Percentiles rank a stretch among this genome's conserved stretches.
Conservation (phyloP, 768 basidiomycete species). For the Dendrothele bispora region DNA sequence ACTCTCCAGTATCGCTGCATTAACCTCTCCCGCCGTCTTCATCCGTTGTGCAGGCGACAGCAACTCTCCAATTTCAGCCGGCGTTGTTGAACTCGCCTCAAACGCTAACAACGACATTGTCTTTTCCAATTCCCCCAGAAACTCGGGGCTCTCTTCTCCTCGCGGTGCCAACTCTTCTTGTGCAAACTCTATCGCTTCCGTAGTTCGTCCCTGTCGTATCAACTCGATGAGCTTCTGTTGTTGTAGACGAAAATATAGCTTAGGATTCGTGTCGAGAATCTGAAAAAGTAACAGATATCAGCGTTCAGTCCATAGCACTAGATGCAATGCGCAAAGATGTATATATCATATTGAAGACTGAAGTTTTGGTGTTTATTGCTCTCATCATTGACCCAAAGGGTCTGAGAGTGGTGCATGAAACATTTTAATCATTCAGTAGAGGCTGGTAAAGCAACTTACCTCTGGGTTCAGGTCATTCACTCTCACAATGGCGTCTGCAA, state of each 20-base stretch:
- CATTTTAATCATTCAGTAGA: constrained; percentile 79
- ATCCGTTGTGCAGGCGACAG: constrained; percentile 84
- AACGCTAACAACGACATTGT: constrained; percentile 94
- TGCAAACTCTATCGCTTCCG: constrained; percentile 86
- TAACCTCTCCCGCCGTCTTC: constrained; percentile 95
- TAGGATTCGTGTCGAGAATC: constrained; percentile 96
- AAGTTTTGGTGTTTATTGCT: constrained; percentile 74
- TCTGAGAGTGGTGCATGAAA: constrained; percentile 99
- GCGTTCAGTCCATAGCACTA: too few relatives aligned
- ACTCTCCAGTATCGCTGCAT: constrained; percentile 91
- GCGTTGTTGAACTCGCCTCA: constrained; percentile 59
- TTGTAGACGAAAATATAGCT: constrained; percentile 92
- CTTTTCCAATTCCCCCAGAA: constrained; percentile 86
- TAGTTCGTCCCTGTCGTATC: constrained; percentile 79
- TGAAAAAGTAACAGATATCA: too few relatives aligned
- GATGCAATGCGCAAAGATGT: too few relatives aligned
- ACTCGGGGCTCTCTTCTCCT: constrained; percentile 93
- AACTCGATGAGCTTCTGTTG: constrained; percentile 95
- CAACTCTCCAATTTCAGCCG: constrained; percentile 72
- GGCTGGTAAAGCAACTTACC: constrained; percentile 53
- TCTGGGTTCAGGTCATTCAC: constrained; percentile 97
- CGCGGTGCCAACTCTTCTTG: constrained; percentile 92
- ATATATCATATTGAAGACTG: constrained; percentile 93
- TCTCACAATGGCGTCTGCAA: constrained; percentile 92
- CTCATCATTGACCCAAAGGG: constrained; percentile 83